phyloP scores from a whole-genome alignment of 352 stramenopile species.

The Phytophthora quininea region DNA sequence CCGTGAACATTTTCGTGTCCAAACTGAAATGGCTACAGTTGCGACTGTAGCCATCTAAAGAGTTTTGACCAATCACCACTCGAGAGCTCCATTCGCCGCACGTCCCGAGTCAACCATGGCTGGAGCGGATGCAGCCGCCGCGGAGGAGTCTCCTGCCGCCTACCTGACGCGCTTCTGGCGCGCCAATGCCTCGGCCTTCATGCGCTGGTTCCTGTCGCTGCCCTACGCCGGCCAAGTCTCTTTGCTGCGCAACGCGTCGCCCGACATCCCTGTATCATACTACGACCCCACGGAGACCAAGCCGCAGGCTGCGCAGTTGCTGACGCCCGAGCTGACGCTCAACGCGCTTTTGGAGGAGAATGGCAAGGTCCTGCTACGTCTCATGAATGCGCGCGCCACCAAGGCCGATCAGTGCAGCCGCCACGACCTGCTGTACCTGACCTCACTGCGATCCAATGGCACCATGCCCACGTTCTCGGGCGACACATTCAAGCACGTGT shows the following conservation, averaged over 20 bases:
- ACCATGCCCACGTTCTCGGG: constrained; percentile 90
- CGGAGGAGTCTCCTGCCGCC: constrained; percentile 46
- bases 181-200: constrained; percentile 75
- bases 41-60: too few relatives aligned
- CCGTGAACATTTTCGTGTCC: too few relatives aligned
- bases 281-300: constrained; percentile 53
- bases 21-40: too few relatives aligned
- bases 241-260: constrained; percentile 78
- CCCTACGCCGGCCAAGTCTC: constrained; percentile 79
- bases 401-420: constrained; percentile 74
- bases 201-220: constrained; percentile 84
- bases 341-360: constrained; percentile 80
- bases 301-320: constrained; percentile 67
- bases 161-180: constrained; percentile 82
- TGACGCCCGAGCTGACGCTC: constrained; percentile 76
- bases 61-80: too few relatives aligned
- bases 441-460: constrained; percentile 53
- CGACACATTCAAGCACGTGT: constrained; percentile 76
- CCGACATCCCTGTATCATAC: constrained; percentile 75
- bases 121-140: constrained; percentile 19
- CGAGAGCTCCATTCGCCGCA: too few relatives aligned
- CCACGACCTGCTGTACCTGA: constrained; percentile 78
- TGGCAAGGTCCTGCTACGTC: constrained; percentile 74
- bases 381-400: constrained; percentile 79
- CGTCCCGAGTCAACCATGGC: constrained; percentile 26